Evolutionary conservation across 2,329 filamentous ascomycete species (phyloP).

Genomic region (Seiridium unicorne): DNA sequence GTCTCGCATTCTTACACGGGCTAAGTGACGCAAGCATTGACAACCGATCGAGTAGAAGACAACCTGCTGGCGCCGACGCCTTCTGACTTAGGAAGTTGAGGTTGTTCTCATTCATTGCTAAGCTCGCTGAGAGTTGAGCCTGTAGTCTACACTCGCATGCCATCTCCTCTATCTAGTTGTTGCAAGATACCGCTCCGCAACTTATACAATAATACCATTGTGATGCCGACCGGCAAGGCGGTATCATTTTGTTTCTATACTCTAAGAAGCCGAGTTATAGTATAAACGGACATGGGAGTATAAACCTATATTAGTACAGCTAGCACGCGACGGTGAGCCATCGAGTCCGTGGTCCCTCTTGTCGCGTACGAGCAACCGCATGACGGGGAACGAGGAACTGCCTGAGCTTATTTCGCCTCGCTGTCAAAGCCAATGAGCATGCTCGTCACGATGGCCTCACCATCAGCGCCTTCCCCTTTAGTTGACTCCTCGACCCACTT

Average conservation of each 20-base stretch:
- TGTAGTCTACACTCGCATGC: too few relatives aligned
- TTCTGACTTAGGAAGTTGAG: too few relatives aligned
- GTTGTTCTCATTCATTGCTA: too few relatives aligned
- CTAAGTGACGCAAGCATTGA: neutral
- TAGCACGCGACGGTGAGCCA: neutral
- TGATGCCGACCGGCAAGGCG: neutral
- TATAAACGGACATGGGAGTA: neutral
- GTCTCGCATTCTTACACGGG: neutral
- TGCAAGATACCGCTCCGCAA: neutral
- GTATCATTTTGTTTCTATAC: neutral
- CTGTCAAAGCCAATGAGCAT: slow-evolving; percentile 8
- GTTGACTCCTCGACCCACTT: slow-evolving; percentile 47
- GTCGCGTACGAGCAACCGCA: neutral
- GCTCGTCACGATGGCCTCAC: slow-evolving; percentile 25
- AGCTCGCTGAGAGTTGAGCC: too few relatives aligned
- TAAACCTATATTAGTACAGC: neutral
- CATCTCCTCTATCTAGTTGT: neutral
- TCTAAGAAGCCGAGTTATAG: neutral
- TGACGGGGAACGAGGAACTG: neutral
- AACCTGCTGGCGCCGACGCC: too few relatives aligned
- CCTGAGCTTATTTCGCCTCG: neutral
- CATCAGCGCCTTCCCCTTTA: slow-evolving; percentile 32
- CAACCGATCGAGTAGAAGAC: neutral
- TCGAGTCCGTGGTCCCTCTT: neutral
- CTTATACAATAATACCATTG: neutral